Conservation (phyloP, 192 early-diverging fungal species). For the Oehlia diaphana region DNA sequence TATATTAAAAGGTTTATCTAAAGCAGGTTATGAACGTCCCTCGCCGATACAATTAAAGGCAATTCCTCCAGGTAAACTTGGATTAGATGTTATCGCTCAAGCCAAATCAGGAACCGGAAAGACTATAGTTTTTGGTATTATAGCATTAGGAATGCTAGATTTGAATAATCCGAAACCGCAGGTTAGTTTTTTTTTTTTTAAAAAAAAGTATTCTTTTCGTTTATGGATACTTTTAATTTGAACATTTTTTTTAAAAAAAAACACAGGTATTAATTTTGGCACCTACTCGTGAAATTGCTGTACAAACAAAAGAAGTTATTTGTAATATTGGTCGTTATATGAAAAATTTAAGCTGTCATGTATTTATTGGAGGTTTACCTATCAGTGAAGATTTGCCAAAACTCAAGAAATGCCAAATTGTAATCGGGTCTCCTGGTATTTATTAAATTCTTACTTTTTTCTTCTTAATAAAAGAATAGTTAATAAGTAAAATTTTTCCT, state of each 20-base stretch:
- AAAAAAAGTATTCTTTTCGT: no score
- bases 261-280: slow-evolving; percentile 53
- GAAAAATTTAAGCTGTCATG: slow-evolving; percentile 35
- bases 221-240: no score
- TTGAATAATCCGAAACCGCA: slow-evolving; percentile 29
- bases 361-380: slow-evolving; percentile 60
- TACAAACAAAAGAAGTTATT: slow-evolving; percentile 61
- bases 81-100: slow-evolving; percentile 79
- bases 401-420: slow-evolving; percentile 48
- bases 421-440: slow-evolving; percentile 55
- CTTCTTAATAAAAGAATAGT: not conserved
- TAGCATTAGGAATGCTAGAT: slow-evolving; percentile 50
- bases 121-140: slow-evolving; percentile 63
- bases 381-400: slow-evolving; percentile 44
- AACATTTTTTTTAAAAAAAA: not conserved
- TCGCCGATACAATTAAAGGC: slow-evolving; percentile 68
- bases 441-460: not conserved
- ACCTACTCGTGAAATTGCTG: slow-evolving; percentile 63
- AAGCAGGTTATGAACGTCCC: slow-evolving; percentile 56
- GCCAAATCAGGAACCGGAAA: slow-evolving; percentile 70
- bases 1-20: slow-evolving; percentile 43
- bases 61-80: slow-evolving; percentile 56
- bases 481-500: not conserved
- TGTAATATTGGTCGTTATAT: slow-evolving; percentile 37
- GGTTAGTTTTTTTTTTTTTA: slow-evolving; percentile 17